Base-by-base conservation (phyloP, 495 filamentous ascomycete genomes). In the Staphylotrichum longicolle region DNA sequence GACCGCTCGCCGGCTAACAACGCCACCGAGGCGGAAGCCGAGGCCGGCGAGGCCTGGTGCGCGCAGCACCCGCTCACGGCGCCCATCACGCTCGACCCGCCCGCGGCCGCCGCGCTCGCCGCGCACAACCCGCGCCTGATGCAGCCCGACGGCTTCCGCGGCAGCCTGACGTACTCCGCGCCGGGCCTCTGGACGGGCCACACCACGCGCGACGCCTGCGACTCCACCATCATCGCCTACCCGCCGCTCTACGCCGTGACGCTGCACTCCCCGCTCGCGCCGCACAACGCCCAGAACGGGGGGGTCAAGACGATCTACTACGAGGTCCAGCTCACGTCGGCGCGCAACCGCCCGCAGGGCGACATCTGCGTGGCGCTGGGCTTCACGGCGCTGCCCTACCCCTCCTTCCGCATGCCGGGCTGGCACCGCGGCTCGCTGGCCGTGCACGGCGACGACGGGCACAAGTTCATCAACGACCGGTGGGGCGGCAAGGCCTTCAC, bases 361-460 rank as follows among this genome's bases (percentile, higher is more conserved):
- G 83, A 87, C 33, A 83, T 86, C 57, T 80, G 85, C 8, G 73
- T 96, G 11, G 86, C 91, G 0, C 72, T 98, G 8, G 93, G 93
- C 5, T 96, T 86, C 74, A 77, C 78, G 2, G 91, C 89, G 1
- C 83, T 86, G 51, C 93, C 93, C 20, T 96, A 96, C 73, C 93
- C 93, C 0, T 79, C 82, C 0, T 97, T 91, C 82, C 83, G 93
- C 46, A 82, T 94, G 58, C 93, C 93, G 0, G 93, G 93, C 3
- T 97, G 93, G 93, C 87, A 98, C 69, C 79, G 93, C 35, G 92
- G 84, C 2, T 89, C 86, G 49, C 68, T 96, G n/a, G 93, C 82
- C 7, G 86, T 97, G 10, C 94, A 96, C 66, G 88, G 89, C 3
- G 93, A 98, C 70, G 93, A 98, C 72, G 93, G 93, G 10, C 85